Percentiles rank a stretch among this genome's conserved stretches.
These are phyloP conservation scores for Cryphonectria nitschkei DNA, from an alignment of 2,329 filamentous ascomycete genomes.

Conservation along the genomic window DNA sequence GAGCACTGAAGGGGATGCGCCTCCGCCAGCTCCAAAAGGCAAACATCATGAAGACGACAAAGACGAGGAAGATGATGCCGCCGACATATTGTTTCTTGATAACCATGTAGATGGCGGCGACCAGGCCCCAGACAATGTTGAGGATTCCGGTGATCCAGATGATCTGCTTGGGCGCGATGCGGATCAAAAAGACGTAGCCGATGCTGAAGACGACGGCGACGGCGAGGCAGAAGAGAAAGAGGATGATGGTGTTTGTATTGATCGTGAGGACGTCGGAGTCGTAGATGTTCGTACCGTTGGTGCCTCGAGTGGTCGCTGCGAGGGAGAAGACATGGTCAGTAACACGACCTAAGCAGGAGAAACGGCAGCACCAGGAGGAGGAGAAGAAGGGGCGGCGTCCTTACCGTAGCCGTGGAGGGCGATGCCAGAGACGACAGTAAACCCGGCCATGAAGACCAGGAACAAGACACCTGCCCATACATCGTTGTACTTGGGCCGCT, in stretches of 20 bases:
- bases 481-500: conserved; percentile 87
- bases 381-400: neutral
- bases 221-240: conserved; percentile 79
- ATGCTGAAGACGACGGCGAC: conserved; percentile 77
- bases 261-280: conserved; percentile 64
- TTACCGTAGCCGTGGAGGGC: conserved; percentile 73
- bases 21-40: conserved; percentile 89
- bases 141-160: conserved; percentile 92
- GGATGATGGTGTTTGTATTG: conserved; percentile 81
- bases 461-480: conserved; percentile 80
- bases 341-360: conserved; percentile 15
- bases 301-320: conserved; percentile 54
- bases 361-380: neutral
- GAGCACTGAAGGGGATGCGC: conserved; percentile 85
- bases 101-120: conserved; percentile 85
- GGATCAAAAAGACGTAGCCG: conserved; percentile 74
- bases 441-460: conserved; percentile 54
- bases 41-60: conserved; percentile 77
- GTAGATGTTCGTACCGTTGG: conserved; percentile 76
- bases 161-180: conserved; percentile 83
- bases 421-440: conserved; percentile 75
- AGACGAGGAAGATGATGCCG: conserved; percentile 85
- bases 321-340: neutral
- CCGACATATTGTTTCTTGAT: conserved; percentile 76
- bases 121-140: conserved; percentile 84